Conservation (phyloP, 1,284 basidiomycete genomes). For the Moesziomyces aphidis region DNA sequence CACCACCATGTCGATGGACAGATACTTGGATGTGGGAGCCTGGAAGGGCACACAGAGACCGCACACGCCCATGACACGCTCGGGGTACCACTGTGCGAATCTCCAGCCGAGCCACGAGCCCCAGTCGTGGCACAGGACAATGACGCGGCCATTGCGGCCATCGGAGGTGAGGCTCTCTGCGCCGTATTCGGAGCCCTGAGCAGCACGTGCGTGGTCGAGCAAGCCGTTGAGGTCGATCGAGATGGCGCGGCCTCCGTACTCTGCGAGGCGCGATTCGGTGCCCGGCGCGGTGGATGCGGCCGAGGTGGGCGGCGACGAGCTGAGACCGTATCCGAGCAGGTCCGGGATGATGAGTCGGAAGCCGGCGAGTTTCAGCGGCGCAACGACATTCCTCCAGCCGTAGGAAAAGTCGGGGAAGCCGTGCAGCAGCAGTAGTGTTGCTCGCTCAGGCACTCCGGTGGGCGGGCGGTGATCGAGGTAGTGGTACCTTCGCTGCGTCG, state of each 20-base stretch:
- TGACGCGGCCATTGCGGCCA: constrained; percentile 44
- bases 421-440: constrained; percentile 55
- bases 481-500: constrained; percentile 54
- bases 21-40: constrained; percentile 31
- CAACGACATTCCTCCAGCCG: constrained; percentile 46
- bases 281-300: constrained; percentile 21
- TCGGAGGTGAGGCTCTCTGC: constrained; percentile 28
- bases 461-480: constrained; percentile 56
- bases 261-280: constrained; percentile 37
- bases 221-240: constrained; percentile 54
- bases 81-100: constrained; percentile 47
- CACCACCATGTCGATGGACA: constrained; percentile 44
- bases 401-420: constrained; percentile 56
- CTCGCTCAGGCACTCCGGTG: constrained; percentile 26
- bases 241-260: constrained; percentile 52
- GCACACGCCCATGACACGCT: constrained; percentile 53
- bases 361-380: constrained; percentile 44
- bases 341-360: constrained; percentile 57
- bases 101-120: constrained; percentile 57
- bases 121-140: constrained; percentile 61
- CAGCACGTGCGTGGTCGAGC: constrained; percentile 48
- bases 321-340: constrained; percentile 54
- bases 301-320: constrained; percentile 37
- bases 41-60: constrained; percentile 53
- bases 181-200: constrained; percentile 39